Evolutionary conservation across 2,329 filamentous ascomycete species (phyloP), one percentile per base, ranked within the genome.

Genomic region (Eutypa lata): DNA sequence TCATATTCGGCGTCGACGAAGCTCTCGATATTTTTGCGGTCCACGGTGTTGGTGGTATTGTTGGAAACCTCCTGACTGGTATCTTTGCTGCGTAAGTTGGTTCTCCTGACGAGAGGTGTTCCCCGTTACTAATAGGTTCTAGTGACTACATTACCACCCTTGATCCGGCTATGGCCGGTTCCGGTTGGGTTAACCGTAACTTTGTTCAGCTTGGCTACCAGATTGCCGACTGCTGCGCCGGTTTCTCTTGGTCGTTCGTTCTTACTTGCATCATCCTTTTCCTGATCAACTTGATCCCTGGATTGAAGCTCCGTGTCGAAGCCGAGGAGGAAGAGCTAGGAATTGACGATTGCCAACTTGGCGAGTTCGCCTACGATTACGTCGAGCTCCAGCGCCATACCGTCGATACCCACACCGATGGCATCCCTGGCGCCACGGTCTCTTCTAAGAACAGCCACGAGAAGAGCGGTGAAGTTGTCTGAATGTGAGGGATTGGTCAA

Each of bases 1-100:
- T 82, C 63, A 50, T 80, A 47, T 78, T 95, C 65, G 85, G 85
- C 57, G 86, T 95, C 52, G 91, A 96, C 63, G 91, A 96, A 68
- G 87, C 89, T 6, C 89, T 96, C 72, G 91, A 96, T 76, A 86
- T 96, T 65, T 94, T 96, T 73, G 91, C 91, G 61, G 90, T 94
- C 73, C 91, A 96, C 81, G 90, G 83, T 65, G 76, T 95, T 58
- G 90, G 91, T 47, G 91, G 91, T 60, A 90, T 94, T 59, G 79
- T 88, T 53, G 91, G 91, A 48, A 89, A 95, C 63, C 72, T 91
- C 54, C 78, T 90, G 72, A 93, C 90, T 52, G 89, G 86, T 58
- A 73, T 93, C 57, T 91, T 93, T 67, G 89, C 83, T 61, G 84
- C 88, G 79, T 83, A 70, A 67, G 79, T 76, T 16, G 13, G 37